Evolutionary conservation across 179 eudicot genomes (phyloP).

Genomic region (Beta corolliflora): DNA sequence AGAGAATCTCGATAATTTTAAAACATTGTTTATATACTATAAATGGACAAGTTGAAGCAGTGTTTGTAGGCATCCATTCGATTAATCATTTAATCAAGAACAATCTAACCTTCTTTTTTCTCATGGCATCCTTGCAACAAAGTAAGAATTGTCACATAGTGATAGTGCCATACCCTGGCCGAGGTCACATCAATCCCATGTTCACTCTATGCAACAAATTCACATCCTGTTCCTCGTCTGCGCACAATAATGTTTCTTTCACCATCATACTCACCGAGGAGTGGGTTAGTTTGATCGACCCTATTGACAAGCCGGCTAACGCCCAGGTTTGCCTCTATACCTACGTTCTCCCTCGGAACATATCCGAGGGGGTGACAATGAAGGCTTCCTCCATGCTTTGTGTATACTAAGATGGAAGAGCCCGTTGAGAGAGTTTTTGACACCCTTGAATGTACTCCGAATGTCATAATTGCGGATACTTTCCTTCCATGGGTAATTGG

Average conservation of each 20-base stretch:
- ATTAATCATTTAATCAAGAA: background rate
- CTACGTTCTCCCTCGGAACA: conserved; percentile 42
- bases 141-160: conserved; percentile 28
- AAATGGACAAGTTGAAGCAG: background rate
- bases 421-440: conserved; percentile 32
- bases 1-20: background rate
- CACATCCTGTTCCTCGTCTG: background rate
- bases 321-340: conserved; percentile 22
- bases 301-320: conserved; percentile 7
- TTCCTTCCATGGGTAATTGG: conserved; percentile 27
- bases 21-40: background rate
- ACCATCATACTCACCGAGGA: conserved; percentile 45
- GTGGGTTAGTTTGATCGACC: conserved; percentile 32
- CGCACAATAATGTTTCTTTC: background rate
- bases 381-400: conserved; percentile 30
- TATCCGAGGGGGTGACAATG: conserved; percentile 20
- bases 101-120: background rate
- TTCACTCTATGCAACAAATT: conserved; percentile 28
- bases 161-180: conserved; percentile 39
- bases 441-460: conserved; percentile 23
- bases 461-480: conserved; percentile 35
- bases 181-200: conserved; percentile 51
- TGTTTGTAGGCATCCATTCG: background rate
- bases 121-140: background rate
- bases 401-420: conserved; percentile 32